Conservation (phyloP, 768 basidiomycete species). For the Paxillus ammoniavirescens region DNA sequence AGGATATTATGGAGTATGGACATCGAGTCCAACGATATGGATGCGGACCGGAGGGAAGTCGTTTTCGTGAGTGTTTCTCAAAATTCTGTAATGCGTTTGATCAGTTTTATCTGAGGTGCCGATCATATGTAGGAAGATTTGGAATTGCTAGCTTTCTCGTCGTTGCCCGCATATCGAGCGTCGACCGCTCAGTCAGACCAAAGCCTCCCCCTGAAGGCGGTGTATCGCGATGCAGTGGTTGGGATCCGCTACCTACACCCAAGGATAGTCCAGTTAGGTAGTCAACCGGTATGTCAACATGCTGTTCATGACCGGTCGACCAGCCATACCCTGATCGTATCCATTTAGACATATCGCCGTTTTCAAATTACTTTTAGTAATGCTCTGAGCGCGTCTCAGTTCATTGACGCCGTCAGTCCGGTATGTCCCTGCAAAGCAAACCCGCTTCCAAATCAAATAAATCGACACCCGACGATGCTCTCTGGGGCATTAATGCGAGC, state of each 20-base stretch:
- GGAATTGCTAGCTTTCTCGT: slow-evolving; percentile 69
- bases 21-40: slow-evolving; percentile 33
- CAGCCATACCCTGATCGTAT: slow-evolving; percentile 4
- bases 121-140: slow-evolving; percentile 62
- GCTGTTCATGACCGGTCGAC: background rate
- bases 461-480: slow-evolving; percentile 16
- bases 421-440: slow-evolving; percentile 78
- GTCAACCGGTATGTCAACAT: slow-evolving; percentile 29
- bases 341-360: slow-evolving; percentile 61
- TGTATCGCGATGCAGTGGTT: slow-evolving; percentile 70
- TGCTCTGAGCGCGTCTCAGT: slow-evolving; percentile 47
- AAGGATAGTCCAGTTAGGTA: slow-evolving; percentile 28
- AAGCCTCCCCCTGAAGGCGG: slow-evolving; percentile 74
- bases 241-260: slow-evolving; percentile 74
- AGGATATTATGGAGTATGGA: slow-evolving; percentile 64
- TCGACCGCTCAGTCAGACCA: slow-evolving; percentile 39
- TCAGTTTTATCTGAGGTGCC: slow-evolving; percentile 1
- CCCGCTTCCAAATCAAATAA: slow-evolving; percentile 27
- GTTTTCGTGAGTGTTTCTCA: slow-evolving; percentile 54
- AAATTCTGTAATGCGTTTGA: background rate
- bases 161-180: slow-evolving; percentile 32
- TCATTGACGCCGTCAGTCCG: slow-evolving; percentile 59
- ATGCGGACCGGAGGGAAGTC: slow-evolving; percentile 52
- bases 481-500: slow-evolving; percentile 14
- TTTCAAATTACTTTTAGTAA: slow-evolving; percentile 72